phyloP scores from a whole-genome alignment of 2,329 filamentous ascomycete genomes.

The Penicillium decumbens region DNA sequence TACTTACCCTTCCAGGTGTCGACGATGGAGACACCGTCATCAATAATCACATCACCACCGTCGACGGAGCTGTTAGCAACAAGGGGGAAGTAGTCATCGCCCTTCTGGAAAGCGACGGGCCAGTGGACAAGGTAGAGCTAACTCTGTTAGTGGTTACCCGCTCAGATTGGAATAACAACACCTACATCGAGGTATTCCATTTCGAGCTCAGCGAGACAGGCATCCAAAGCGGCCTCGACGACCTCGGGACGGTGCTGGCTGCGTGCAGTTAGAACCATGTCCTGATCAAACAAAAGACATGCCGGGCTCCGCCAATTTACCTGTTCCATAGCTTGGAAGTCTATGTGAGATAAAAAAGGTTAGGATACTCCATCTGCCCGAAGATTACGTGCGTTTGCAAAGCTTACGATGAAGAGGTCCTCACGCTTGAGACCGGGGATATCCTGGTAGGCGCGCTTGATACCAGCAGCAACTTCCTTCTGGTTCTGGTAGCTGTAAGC shows the following conservation, averaged over 20 bases:
- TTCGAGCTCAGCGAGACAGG: constrained; percentile 49
- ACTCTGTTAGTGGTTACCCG: background rate
- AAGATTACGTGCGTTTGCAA: background rate
- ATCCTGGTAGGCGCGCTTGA: constrained; percentile 35
- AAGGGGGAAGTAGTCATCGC: constrained; percentile 46
- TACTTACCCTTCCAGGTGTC: constrained; percentile 42
- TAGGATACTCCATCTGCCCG: background rate
- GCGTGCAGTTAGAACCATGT: constrained; percentile 2
- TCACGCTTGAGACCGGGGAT: constrained; percentile 40
- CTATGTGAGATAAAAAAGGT: constrained; percentile 15
- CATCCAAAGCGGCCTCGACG: constrained; percentile 49
- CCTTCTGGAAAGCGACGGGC: constrained; percentile 41
- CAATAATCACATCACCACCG: constrained; percentile 43
- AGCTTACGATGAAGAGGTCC: constrained; percentile 39
- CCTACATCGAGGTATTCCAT: constrained; percentile 54
- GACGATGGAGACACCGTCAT: constrained; percentile 40
- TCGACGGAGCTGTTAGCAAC: constrained; percentile 34
- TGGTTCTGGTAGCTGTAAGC: constrained; percentile 36
- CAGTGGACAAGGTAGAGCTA: constrained; percentile 46
- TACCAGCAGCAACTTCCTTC: constrained; percentile 33
- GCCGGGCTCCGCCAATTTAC: background rate
- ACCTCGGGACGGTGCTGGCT: constrained; percentile 47
- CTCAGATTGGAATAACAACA: background rate
- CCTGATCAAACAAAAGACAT: background rate
- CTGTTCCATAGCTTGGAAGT: constrained; percentile 61